Evolutionary conservation across 1,284 basidiomycete species (phyloP), one percentile per base, ranked within the genome.

Genomic region (Trametes sp.): DNA sequence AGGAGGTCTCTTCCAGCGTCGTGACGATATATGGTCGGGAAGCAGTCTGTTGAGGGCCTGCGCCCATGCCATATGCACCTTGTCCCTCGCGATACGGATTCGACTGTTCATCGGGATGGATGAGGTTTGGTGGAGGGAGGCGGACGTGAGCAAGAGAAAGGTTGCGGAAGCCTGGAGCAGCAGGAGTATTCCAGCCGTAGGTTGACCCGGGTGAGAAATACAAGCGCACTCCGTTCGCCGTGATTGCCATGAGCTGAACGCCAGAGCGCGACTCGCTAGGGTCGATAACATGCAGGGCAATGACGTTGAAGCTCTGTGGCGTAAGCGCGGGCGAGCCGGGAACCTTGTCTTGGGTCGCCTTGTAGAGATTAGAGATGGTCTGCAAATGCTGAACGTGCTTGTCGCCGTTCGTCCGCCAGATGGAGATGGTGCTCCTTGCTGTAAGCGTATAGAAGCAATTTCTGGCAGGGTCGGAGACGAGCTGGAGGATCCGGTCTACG

Each of bases 171-270:
- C 79, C 77, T n/a, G 75, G 65, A 21, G 75, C 69, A 54, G 72
- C 76, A 14, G 73, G 69, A 19, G 79, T 81, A 42, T 79, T 74
- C 70, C 84, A 86, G 29, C 76, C 75, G 72, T 82, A 84, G 4
- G 55, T 54, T 24, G 64, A 68, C 11, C 70, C 69, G 19, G 80
- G 73, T 4, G 83, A 85, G 72, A 96, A 94, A 77, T 92, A 96
- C 6, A 96, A 80, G 54, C 94, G 86, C 4, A 92, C 85, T 13
- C 91, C 93, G 61, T 89, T 94, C 21, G 82, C 81, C 21, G 94
- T 93, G 54, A 96, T 80, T 0, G 92, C 95, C 54, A 97, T 81
- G 13, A 98, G 82, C 62, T 94, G 91, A 14, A 89, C 78, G 28
- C 87, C 86, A 29, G 81, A 79, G 21, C 85, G 87, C 33, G 90